Percentiles rank a stretch among this genome's conserved stretches.
Evolutionary conservation across 148 eudicot species (phyloP).

Genomic region (Vaccinium darrowii): DNA sequence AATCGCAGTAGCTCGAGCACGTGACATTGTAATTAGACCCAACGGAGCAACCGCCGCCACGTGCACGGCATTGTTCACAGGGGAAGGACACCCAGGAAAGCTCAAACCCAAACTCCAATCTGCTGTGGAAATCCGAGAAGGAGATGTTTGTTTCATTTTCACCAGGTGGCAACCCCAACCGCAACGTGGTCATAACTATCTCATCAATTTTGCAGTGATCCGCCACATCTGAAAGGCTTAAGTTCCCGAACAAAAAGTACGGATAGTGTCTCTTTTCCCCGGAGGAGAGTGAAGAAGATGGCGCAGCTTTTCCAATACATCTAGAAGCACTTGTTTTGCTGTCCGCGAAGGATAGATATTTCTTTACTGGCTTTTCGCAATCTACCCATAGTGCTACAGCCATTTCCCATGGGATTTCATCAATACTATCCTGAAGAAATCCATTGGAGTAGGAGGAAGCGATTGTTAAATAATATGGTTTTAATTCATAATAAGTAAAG

Average conservation of each 20-base stretch:
- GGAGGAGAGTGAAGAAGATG: background rate
- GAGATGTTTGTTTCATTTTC: background rate
- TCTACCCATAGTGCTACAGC: background rate
- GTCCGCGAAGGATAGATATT: background rate
- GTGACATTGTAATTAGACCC: too few species aligned
- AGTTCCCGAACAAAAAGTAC: background rate
- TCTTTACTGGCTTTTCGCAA: background rate
- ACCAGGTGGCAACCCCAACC: background rate
- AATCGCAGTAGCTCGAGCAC: background rate
- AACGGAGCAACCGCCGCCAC: too few species aligned
- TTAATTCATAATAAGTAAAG: too few species aligned
- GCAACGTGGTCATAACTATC: background rate
- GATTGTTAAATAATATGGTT: too few species aligned
- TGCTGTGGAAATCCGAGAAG: background rate
- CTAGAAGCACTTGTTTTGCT: background rate
- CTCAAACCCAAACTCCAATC: conserved; percentile 1
- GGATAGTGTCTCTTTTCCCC: background rate
- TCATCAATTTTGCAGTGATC: background rate
- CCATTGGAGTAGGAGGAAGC: too few species aligned
- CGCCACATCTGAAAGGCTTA: background rate
- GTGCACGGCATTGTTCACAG: background rate
- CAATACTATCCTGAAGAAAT: too few species aligned
- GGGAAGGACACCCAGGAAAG: background rate
- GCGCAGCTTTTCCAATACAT: background rate
- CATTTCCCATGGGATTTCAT: background rate